Evolutionary conservation across 1,284 basidiomycete species (phyloP), one percentile per base, ranked within the genome.

Genomic region (Naganishia sp.): DNA sequence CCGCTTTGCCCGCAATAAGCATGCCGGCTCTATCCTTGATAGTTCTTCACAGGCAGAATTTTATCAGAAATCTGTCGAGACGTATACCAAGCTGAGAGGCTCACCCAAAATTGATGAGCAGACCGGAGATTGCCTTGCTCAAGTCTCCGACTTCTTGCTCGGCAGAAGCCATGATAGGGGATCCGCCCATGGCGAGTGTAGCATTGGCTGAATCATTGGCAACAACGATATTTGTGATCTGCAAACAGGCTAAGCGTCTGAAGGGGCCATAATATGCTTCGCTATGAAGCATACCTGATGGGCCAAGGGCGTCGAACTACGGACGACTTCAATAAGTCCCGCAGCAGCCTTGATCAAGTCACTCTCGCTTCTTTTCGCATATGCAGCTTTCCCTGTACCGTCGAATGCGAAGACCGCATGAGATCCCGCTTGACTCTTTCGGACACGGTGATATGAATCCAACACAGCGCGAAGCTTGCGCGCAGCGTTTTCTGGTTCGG

Each of bases 201-300:
- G 90, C 85, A 77, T 97, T 98, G 21, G 94, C 93, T 2, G 89
- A 92, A 81, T 95, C 91, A 41, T 88, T 94, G 23, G 89, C 87
- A 31, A 93, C 92, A 41, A 97, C 94, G 60, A 85, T 88, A 74
- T 95, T 95, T 1, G 94, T 95, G 71, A 95, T 92, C 88, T 94
- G 72, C 6, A 39, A 28, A 17, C 4, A 31, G n/a, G 41, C 10
- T 32, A 9, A 13, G 28, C 28, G 28, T 5, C 5, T 9, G 7
- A 39, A 6, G 2, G 13, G 13, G 35, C 7, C 13, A 9, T 10
- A 39, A 39, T 10, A 9, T 39, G 10, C 7, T 6, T 9, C 2
- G 35, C 13, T 39, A 6, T 39, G 13, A 13, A 18, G 21, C 56
- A 11, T 70, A 90, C 90, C 80, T 93, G 91, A 74, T 94, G 91